Conservation (phyloP, 805 yeast species). For the Candida suzukii region DNA sequence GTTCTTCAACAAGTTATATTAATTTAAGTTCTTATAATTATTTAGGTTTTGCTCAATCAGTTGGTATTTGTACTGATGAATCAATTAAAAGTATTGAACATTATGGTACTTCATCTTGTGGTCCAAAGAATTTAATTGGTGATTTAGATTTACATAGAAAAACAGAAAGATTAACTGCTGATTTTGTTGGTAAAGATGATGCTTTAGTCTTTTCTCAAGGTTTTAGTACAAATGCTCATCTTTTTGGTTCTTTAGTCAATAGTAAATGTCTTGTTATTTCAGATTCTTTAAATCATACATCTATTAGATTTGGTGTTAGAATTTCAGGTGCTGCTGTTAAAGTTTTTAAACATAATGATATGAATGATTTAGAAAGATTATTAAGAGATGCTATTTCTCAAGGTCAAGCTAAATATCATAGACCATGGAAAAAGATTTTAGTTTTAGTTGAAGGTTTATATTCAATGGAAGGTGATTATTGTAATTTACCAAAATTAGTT, state of each 20-base stretch:
- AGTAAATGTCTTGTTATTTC: conserved; percentile 85
- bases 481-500: conserved; percentile 70
- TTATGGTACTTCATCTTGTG: conserved; percentile 74
- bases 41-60: conserved; percentile 93
- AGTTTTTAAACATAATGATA: conserved; percentile 88
- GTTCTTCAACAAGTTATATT: conserved; percentile 68
- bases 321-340: conserved; percentile 89
- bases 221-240: conserved; percentile 87
- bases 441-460: conserved; percentile 89
- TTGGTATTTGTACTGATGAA: conserved; percentile 81
- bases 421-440: conserved; percentile 89
- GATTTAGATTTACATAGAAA: conserved; percentile 64
- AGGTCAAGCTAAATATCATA: conserved; percentile 91
- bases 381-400: conserved; percentile 81
- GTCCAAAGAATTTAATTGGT: conserved; percentile 71
- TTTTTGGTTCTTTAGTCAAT: conserved; percentile 79
- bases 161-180: conserved; percentile 74
- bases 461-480: conserved; percentile 89
- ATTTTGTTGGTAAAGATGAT: conserved; percentile 86
- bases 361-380: conserved; percentile 67
- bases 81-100: conserved; percentile 57
- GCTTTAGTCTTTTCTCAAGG: conserved; percentile 88
- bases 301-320: conserved; percentile 92
- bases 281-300: conserved; percentile 92
- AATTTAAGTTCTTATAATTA: conserved; percentile 90